These are phyloP conservation scores for Cryptococcus sp. DNA, from an alignment of 1,284 basidiomycete species.

Conservation along the genomic window DNA sequence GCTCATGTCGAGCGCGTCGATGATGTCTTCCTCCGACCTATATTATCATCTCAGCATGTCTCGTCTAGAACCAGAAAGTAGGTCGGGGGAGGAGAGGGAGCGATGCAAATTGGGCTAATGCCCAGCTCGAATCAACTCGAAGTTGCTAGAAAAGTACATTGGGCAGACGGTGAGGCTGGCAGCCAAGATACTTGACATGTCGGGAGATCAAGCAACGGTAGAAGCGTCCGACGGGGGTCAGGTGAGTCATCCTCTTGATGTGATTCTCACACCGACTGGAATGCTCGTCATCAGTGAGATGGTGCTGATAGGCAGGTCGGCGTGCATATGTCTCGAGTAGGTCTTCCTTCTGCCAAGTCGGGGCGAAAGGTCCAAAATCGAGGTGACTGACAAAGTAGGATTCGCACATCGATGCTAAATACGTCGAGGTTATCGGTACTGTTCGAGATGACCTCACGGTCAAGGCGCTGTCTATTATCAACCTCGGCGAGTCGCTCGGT, in stretches of 20 bases:
- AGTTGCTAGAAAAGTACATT: slow-evolving; percentile 27
- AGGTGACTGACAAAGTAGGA: slow-evolving; percentile 46
- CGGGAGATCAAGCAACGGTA: slow-evolving; percentile 57
- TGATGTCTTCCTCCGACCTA: not conserved
- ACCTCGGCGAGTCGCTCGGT: slow-evolving; percentile 65
- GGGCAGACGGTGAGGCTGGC: slow-evolving; percentile 62
- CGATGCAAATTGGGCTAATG: not conserved
- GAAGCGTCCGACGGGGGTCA: slow-evolving; percentile 67
- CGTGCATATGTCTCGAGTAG: slow-evolving; percentile 53
- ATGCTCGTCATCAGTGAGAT: not conserved
- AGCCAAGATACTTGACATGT: slow-evolving; percentile 61
- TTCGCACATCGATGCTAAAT: slow-evolving; percentile 54
- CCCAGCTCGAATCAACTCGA: slow-evolving; percentile 40
- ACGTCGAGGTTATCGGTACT: slow-evolving; percentile 68
- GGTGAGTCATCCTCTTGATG: slow-evolving; percentile 24
- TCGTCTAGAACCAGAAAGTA: slow-evolving; percentile 38
- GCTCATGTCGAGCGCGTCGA: not conserved
- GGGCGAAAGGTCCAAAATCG: too few relatives aligned
- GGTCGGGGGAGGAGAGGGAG: slow-evolving; percentile 8
- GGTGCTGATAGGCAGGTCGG: slow-evolving; percentile 48
- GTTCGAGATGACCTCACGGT: slow-evolving; percentile 59
- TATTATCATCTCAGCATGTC: slow-evolving; percentile 26
- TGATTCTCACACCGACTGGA: not conserved
- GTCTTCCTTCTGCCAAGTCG: not conserved
- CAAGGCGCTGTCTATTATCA: slow-evolving; percentile 58